These are phyloP conservation scores for Geoglossum cookeanum DNA, from an alignment of 2,329 filamentous ascomycete species.

Conservation along the genomic window DNA sequence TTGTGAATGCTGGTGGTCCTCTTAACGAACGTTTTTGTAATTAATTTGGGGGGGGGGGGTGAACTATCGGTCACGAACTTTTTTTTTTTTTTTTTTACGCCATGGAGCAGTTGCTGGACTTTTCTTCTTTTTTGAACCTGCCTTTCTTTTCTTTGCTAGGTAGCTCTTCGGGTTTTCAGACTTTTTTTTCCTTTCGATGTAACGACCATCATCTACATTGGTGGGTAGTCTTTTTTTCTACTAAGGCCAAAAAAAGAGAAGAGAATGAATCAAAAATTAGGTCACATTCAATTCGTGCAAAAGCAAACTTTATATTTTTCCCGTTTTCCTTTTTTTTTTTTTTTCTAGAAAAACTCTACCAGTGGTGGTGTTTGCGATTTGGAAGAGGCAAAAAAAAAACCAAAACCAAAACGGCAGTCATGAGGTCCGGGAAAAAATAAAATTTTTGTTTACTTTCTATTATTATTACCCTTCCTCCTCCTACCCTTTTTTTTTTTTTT, in stretches of 20 bases:
- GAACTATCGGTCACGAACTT: background rate
- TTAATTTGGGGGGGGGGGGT: background rate
- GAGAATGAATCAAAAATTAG: background rate
- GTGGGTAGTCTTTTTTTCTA: background rate
- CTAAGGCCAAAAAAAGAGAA: background rate
- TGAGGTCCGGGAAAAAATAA: too few relatives aligned
- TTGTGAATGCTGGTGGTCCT: background rate
- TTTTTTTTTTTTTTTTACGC: background rate
- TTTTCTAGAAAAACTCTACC: too few relatives aligned
- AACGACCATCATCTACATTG: background rate
- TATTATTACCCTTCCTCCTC: too few relatives aligned
- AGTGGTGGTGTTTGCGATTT: too few relatives aligned
- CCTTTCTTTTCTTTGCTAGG: slow-evolving; percentile 10
- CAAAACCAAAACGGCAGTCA: too few relatives aligned
- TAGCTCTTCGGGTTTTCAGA: slow-evolving; percentile 5
- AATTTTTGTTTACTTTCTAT: too few relatives aligned
- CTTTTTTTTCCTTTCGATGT: slow-evolving; percentile 2
- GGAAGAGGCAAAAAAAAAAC: too few relatives aligned
- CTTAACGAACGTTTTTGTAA: background rate
- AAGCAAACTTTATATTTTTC: too few relatives aligned
- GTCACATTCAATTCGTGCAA: background rate
- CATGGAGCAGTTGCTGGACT: background rate
- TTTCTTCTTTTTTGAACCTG: slow-evolving; percentile 12
- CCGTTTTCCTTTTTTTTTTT: too few relatives aligned
- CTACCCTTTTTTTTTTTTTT: too few relatives aligned